Evolutionary conservation across 352 stramenopile genomes (phyloP).

Genomic region (Poterioochromonas sp.): DNA sequence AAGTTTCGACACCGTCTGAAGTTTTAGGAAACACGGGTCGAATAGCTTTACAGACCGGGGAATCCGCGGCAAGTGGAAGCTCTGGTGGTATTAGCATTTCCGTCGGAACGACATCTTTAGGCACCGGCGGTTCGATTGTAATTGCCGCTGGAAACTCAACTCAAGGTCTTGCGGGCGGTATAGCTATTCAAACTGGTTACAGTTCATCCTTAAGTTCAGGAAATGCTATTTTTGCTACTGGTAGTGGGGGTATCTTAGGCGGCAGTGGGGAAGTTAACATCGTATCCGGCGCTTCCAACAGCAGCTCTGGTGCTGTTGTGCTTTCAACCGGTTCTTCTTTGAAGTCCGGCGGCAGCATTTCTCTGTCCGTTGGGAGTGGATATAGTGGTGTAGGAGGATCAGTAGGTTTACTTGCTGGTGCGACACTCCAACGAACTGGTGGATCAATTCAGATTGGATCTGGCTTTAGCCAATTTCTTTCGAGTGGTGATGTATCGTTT

Average conservation of each 20-base stretch:
- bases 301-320: conserved; percentile 40
- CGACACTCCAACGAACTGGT: conserved; percentile 43
- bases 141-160: conserved; percentile 24
- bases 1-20: neutral
- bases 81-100: conserved; percentile 52
- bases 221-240: conserved; percentile 39
- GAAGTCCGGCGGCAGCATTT: conserved; percentile 47
- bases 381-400: conserved; percentile 31
- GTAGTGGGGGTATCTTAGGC: conserved; percentile 36
- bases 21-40: conserved; percentile 4
- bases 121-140: conserved; percentile 29
- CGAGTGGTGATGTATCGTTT: conserved; percentile 29
- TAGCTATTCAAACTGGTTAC: conserved; percentile 17
- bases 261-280: conserved; percentile 42
- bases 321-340: conserved; percentile 46
- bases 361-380: conserved; percentile 51
- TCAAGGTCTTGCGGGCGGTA: conserved; percentile 2
- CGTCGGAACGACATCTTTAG: conserved; percentile 45
- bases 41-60: neutral
- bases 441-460: neutral
- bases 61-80: conserved; percentile 23
- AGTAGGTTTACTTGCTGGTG: conserved; percentile 49
- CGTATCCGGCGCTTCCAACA: conserved; percentile 35
- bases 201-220: neutral
- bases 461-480: neutral